These are phyloP conservation scores for Stentor roeselii DNA, from an alignment of 73 alveolate genomes.

Conservation along the genomic window DNA sequence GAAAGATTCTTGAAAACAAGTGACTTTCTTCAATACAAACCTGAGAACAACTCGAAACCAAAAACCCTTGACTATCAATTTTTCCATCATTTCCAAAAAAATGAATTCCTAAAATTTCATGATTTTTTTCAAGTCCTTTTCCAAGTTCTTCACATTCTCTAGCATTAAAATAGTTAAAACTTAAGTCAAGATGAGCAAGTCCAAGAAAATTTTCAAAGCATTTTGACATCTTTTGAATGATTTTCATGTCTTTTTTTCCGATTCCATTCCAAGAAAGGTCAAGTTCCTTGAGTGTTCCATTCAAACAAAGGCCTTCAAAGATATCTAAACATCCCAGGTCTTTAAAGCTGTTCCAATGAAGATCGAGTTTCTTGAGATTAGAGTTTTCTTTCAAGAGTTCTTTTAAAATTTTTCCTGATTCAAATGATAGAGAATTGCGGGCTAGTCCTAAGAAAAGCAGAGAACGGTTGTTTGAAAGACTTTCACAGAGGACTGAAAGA, in stretches of 20 bases:
- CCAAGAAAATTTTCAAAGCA: conserved; percentile 33
- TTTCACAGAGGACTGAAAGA: background rate
- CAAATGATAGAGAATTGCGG: background rate
- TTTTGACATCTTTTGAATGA: conserved; percentile 23
- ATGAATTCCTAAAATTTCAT: conserved; percentile 58
- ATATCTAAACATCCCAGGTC: conserved; percentile 45
- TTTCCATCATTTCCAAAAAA: conserved; percentile 50
- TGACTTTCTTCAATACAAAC: background rate
- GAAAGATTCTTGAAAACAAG: background rate
- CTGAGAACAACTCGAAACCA: background rate
- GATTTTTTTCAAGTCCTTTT: conserved; percentile 55
- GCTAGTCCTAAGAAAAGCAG: background rate
- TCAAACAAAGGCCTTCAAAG: conserved; percentile 34
- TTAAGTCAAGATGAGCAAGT: conserved; percentile 52
- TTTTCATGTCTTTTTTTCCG: conserved; percentile 27
- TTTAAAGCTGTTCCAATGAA: conserved; percentile 55
- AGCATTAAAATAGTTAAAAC: conserved; percentile 37
- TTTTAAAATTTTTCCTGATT: background rate
- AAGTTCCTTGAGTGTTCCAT: conserved; percentile 33
- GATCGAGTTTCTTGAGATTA: background rate
- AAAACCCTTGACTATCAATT: conserved; percentile 48
- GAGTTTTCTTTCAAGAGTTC: background rate
- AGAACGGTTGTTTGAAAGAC: background rate
- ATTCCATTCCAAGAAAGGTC: conserved; percentile 65
- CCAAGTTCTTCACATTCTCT: conserved; percentile 41